Evolutionary conservation across 73 alveolate genomes (phyloP).

Genomic region (Paraurostyla sp.): DNA sequence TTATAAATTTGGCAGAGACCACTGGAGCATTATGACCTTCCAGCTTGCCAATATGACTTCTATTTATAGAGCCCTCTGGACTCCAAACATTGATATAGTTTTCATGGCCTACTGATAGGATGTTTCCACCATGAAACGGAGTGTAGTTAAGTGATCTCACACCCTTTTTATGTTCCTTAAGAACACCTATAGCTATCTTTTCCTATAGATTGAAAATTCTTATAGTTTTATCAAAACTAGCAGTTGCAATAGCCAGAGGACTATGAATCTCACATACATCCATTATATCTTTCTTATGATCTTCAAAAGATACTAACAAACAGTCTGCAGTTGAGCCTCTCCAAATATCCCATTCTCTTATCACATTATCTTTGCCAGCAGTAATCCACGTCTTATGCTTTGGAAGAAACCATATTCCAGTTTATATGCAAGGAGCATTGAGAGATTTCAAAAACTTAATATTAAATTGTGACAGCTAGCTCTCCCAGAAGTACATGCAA

Average conservation of each 20-base stretch:
- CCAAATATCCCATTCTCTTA: constrained; percentile 76
- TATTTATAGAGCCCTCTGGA: constrained; percentile 83
- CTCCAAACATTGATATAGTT: constrained; percentile 89
- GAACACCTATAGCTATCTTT: constrained; percentile 77
- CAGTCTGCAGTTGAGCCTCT: constrained; percentile 48
- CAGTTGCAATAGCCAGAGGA: constrained; percentile 90
- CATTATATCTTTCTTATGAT: constrained; percentile 85
- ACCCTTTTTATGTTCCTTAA: constrained; percentile 88
- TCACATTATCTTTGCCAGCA: constrained; percentile 85
- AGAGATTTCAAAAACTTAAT: constrained; percentile 53
- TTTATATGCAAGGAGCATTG: constrained; percentile 65
- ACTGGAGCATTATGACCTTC: constrained; percentile 94
- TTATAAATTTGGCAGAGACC: constrained; percentile 82
- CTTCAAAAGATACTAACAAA: constrained; percentile 55
- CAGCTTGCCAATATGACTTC: constrained; percentile 85
- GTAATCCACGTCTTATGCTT: constrained; percentile 89
- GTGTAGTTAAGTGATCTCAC: constrained; percentile 89
- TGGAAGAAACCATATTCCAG: constrained; percentile 88
- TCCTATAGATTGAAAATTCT: constrained; percentile 87
- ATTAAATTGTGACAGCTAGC: neutral
- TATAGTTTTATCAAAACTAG: constrained; percentile 89
- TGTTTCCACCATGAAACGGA: constrained; percentile 89
- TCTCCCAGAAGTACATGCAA: constrained; percentile 71
- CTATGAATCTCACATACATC: constrained; percentile 85
- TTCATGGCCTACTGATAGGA: constrained; percentile 95